Evolutionary conservation across 2,329 filamentous ascomycete genomes (phyloP), one percentile per base, ranked within the genome.

Genomic region (Tolypocladium capitatum): DNA sequence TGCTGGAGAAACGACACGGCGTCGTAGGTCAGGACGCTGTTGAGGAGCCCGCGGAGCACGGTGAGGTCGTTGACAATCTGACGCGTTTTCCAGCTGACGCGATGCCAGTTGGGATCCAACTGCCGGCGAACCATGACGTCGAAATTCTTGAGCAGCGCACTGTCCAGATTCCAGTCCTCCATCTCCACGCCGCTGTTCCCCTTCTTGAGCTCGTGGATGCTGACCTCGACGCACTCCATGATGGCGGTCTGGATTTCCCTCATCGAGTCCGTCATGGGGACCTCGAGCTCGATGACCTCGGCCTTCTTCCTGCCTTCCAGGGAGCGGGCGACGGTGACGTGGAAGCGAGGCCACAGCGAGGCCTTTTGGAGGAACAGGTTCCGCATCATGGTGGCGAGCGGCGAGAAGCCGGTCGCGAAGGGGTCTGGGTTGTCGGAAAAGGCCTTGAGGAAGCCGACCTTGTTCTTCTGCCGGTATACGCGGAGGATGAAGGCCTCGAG

Each of bases 121-220:
- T 98, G 92, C 49, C 90, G 78, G 52, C 91, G 78, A 45, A 98
- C 81, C 48, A 90, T 84, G 51, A 86, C 73, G 62, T 97, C 92
- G 63, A 98, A 98, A 58, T 89, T 94, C 60, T 84, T 86, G 55
- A 96, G 84, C 51, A 97, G 68, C 33, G 91, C 91, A 60, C 86
- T 96, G 63, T 97, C 91, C 18, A 95, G 73, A 45, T 88, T 96
- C 91, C 91, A 97, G 59, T 96, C 90, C 50, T 94, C 90, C 81
- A 97, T 90, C 56, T 97, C 91, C 7, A 98, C 71, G 2, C 89
- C 90, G 1, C 81, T 77, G 59, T 96, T 97, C 18, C 81, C 79
- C 67, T 94, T 97, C 63, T 91, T 94, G 40, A 98, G 75, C 66
- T 98, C 92, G 48, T 86, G 81, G 54, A 98, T 92, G 61, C 89